These are phyloP conservation scores for Fragilaria crotonensis DNA, from an alignment of 108 stramenopile genomes.

Conservation along the genomic window DNA sequence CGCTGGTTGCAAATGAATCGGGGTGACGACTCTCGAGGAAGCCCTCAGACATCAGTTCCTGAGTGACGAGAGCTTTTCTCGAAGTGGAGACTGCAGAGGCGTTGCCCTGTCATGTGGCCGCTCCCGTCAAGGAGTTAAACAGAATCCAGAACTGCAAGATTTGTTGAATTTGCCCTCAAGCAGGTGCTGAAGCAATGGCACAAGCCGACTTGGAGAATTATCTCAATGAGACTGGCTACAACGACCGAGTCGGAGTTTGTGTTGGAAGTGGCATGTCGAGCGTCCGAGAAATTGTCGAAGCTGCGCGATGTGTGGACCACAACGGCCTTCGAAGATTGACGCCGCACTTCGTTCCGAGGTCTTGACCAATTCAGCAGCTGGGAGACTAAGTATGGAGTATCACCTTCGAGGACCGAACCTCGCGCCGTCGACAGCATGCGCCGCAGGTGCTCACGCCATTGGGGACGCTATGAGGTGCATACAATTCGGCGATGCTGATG, in stretches of 20 bases:
- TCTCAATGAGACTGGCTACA: constrained; percentile 4
- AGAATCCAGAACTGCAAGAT: too few relatives aligned
- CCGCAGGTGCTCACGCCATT: constrained; percentile 89
- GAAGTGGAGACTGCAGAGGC: constrained; percentile 39
- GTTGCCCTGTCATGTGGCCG: constrained; percentile 74
- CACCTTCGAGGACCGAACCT: constrained; percentile 81
- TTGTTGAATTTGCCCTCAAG: constrained; percentile 74
- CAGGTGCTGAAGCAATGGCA: constrained; percentile 58
- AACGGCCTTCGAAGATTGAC: constrained; percentile 36
- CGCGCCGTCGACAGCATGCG: constrained; percentile 87
- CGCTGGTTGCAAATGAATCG: too few relatives aligned
- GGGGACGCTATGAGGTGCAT: constrained; percentile 89
- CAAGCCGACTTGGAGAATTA: constrained; percentile 38
- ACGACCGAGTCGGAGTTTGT: constrained; percentile 57
- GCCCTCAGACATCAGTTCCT: constrained; percentile 41
- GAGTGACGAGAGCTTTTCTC: constrained; percentile 22
- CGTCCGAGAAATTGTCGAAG: constrained; percentile 63
- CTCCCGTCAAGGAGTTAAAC: constrained; percentile 37
- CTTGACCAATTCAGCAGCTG: constrained; percentile 85
- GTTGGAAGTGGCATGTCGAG: constrained; percentile 89
- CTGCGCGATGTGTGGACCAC: constrained; percentile 28
- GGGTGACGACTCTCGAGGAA: constrained; percentile 43
- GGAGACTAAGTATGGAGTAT: constrained; percentile 58
- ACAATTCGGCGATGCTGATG: constrained; percentile 70
- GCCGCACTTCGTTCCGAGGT: constrained; percentile 95